A percentile compares a stretch with the other conserved stretches of the same genome.
Evolutionary conservation across 2,329 filamentous ascomycete species (phyloP).

Genomic region (Curvularia sp.): DNA sequence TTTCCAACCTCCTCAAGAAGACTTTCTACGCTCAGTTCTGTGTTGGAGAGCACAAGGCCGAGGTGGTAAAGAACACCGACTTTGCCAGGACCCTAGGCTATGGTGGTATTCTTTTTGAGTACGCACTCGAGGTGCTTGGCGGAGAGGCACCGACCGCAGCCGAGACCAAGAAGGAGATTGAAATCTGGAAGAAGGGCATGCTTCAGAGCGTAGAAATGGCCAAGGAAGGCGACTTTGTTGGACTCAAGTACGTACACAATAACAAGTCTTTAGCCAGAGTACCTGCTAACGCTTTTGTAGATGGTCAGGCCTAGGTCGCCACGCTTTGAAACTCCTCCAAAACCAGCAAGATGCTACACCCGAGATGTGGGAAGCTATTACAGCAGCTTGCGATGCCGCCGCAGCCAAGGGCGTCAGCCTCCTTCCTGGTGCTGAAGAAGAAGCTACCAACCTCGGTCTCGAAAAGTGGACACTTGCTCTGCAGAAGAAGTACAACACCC

Average conservation of each 20-base stretch:
- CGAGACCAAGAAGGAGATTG: conserved; percentile 68
- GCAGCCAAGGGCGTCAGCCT: conserved; percentile 72
- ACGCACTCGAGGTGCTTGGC: conserved; percentile 81
- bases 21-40: conserved; percentile 94
- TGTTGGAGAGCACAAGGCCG: conserved; percentile 74
- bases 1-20: conserved; percentile 74
- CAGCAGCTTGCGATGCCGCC: conserved; percentile 76
- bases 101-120: conserved; percentile 82
- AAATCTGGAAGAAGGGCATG: conserved; percentile 76
- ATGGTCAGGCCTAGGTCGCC: conserved; percentile 82
- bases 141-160: conserved; percentile 61
- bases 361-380: conserved; percentile 72
- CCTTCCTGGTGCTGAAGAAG: conserved; percentile 87
- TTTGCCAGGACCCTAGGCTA: conserved; percentile 77
- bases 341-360: conserved; percentile 68
- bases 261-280: background rate
- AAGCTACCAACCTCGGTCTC: conserved; percentile 77
- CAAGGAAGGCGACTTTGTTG: conserved; percentile 61
- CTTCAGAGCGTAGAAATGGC: conserved; percentile 71
- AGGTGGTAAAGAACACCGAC: conserved; percentile 71
- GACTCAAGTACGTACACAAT: conserved; percentile 56
- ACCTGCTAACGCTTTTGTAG: conserved; percentile 46
- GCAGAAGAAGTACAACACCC: conserved; percentile 76
- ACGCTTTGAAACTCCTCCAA: conserved; percentile 72
- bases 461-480: conserved; percentile 81